These are phyloP conservation scores for Arthrobotrys megalospora DNA, from an alignment of 2,329 filamentous ascomycete species.

Conservation along the genomic window DNA sequence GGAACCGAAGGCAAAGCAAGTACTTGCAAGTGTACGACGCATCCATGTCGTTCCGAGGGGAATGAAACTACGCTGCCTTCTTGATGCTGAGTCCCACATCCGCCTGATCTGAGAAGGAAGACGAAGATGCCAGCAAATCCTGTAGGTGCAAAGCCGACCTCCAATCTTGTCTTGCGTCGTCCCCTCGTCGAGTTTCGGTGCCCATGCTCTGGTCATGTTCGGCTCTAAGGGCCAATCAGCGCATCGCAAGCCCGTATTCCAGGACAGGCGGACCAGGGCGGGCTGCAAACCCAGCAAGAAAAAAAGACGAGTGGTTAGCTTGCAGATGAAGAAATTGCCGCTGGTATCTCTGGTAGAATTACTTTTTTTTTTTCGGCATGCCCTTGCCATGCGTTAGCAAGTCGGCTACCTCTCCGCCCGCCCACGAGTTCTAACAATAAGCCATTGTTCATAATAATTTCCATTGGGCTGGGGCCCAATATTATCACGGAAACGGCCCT, in stretches of 20 bases:
- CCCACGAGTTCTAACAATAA: slow-evolving; percentile 59
- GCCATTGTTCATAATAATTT: slow-evolving; percentile 59
- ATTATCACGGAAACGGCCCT: slow-evolving; percentile 44
- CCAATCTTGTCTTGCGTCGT: slow-evolving; percentile 57
- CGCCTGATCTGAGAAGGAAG: slow-evolving; percentile 43
- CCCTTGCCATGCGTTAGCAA: slow-evolving; percentile 60
- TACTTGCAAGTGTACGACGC: not conserved
- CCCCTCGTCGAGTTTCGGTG: slow-evolving; percentile 53
- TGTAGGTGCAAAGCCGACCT: slow-evolving; percentile 53
- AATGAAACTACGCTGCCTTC: slow-evolving; percentile 10
- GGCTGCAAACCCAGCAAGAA: slow-evolving; percentile 52
- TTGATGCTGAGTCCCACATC: slow-evolving; percentile 25
- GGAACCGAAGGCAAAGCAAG: not conserved
- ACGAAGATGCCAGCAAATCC: slow-evolving; percentile 45
- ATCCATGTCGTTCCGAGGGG: slow-evolving; percentile 4
- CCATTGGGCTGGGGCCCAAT: slow-evolving; percentile 51
- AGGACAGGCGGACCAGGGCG: slow-evolving; percentile 48
- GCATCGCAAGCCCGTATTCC: slow-evolving; percentile 44
- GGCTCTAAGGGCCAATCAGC: slow-evolving; percentile 58
- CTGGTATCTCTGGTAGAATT: slow-evolving; percentile 46
- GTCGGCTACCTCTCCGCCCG: slow-evolving; percentile 60
- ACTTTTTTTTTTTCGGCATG: slow-evolving; percentile 46
- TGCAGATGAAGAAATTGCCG: slow-evolving; percentile 60
- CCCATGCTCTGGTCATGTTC: slow-evolving; percentile 53
- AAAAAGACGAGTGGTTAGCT: slow-evolving; percentile 50